phyloP scores from a whole-genome alignment of 2,329 filamentous ascomycete genomes.

The Talaromyces sp. region DNA sequence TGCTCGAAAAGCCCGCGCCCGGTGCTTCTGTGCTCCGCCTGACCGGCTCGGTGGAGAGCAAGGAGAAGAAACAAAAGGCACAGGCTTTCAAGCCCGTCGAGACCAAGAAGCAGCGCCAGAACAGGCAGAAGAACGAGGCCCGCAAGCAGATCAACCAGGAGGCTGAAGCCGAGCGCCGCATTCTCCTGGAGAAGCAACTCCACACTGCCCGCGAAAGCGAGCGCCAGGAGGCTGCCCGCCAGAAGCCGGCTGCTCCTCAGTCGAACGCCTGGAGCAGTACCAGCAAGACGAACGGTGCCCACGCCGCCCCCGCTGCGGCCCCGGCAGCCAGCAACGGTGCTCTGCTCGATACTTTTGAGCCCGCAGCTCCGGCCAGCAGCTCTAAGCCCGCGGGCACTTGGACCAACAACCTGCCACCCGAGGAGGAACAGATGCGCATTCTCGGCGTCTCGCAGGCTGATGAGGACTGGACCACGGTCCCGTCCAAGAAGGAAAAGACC shows the following conservation, averaged over 20 bases:
- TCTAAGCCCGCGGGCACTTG: constrained; percentile 32
- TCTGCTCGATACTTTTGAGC: constrained; percentile 39
- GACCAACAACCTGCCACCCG: constrained; percentile 49
- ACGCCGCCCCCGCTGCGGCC: constrained; percentile 11
- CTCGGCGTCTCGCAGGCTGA: constrained; percentile 43
- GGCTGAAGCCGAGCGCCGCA: constrained; percentile 72
- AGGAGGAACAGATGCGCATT: constrained; percentile 57
- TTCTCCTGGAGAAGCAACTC: constrained; percentile 74
- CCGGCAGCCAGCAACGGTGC: constrained; percentile 19
- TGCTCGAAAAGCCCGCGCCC: constrained; percentile 70
- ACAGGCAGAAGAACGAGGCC: constrained; percentile 80
- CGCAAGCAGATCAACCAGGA: constrained; percentile 70
- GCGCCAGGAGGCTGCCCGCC: constrained; percentile 63
- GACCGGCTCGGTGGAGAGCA: constrained; percentile 59
- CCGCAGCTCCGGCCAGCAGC: constrained; percentile 13
- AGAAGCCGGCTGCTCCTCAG: constrained; percentile 37
- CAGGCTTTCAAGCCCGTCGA: constrained; percentile 64
- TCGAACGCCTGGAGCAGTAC: constrained; percentile 48
- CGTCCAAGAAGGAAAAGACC: constrained; percentile 52
- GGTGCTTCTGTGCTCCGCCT: constrained; percentile 74
- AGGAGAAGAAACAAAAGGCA: constrained; percentile 53
- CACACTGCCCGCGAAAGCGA: constrained; percentile 76
- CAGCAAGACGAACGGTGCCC: constrained; percentile 19
- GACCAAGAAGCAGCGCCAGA: constrained; percentile 94
- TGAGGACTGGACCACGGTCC: constrained; percentile 58